These are phyloP conservation scores for Wickerhamomyces sydowiorum DNA, from an alignment of 805 yeast species.

Conservation along the genomic window DNA sequence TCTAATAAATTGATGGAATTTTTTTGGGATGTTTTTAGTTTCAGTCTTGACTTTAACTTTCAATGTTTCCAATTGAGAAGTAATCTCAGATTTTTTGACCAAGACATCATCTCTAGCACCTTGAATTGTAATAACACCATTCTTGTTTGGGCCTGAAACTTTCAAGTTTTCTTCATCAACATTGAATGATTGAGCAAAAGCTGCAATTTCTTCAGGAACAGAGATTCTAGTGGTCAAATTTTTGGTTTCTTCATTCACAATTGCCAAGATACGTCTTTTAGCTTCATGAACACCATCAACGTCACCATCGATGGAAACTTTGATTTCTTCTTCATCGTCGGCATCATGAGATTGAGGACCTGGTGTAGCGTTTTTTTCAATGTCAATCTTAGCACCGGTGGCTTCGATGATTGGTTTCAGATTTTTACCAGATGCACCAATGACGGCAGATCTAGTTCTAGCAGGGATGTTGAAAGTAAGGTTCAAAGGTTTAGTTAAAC, in stretches of 20 bases:
- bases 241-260: constrained; percentile 73
- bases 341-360: constrained; percentile 43
- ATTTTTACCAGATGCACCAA: constrained; percentile 82
- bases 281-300: constrained; percentile 77
- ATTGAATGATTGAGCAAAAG: constrained; percentile 26
- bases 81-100: constrained; percentile 47
- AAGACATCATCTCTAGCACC: constrained; percentile 71
- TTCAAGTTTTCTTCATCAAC: constrained; percentile 23
- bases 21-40: constrained; percentile 57
- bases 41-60: constrained; percentile 42
- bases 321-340: constrained; percentile 51
- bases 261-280: constrained; percentile 57
- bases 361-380: constrained; percentile 39
- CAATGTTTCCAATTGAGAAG: constrained; percentile 37
- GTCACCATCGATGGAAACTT: constrained; percentile 74
- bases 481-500: constrained; percentile 68
- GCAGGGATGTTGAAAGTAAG: constrained; percentile 66
- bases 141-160: constrained; percentile 27
- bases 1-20: constrained; percentile 66
- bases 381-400: constrained; percentile 65
- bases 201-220: constrained; percentile 30
- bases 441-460: constrained; percentile 66
- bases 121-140: constrained; percentile 43
- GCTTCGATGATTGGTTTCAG: constrained; percentile 72
- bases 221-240: constrained; percentile 42